Evolutionary conservation across 164 flowering plant genomes (phyloP), one percentile per base, ranked within the genome.

Genomic region (Aristolochia fimbriata): DNA sequence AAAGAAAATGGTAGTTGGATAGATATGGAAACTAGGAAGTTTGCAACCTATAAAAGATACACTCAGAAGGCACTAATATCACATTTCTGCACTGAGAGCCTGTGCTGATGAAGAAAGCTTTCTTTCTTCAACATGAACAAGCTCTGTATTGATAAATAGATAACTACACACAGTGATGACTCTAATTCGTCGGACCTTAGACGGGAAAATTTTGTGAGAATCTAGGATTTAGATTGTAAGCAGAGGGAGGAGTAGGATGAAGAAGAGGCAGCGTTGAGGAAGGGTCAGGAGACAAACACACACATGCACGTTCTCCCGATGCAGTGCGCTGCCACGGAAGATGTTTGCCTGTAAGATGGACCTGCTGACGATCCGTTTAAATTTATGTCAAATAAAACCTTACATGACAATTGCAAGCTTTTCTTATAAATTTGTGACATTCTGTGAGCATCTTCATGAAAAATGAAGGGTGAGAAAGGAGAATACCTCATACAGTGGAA

Each of bases 201-300:
- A 37, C 4, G 43, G 43, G 43, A 37, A 37, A 7, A 37, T 37
- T 37, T 7, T 3, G 43, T 37, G 43, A 37, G 43, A 37, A 37
- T 37, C 43, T 37, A 37, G 43, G 43, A 6, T 37, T 37, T 37
- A 37, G 43, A 37, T 37, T 37, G 43, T 37, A 37, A 37, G 43
- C 43, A 37, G 1, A 37, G 43, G 52, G 69, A 66, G 68, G 74
- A 73, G 72, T 76, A 72, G 80, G 74, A 57, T 48, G 58, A 74
- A 82, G 90, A 81, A 81, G 78, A 81, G 82, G 78, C 59, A 83
- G 91, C 71, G 73, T 79, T 52, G 73, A 77, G 89, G 78, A 74
- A 62, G 56, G 85, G 91, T 85, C 80, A 91, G 81, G 75, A 91
- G 84, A 85, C 95, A 88, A 90, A 90, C 96, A 93, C 88, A 86